Conservation (phyloP, 2,329 filamentous ascomycete genomes). For the Fusarium sp. region DNA sequence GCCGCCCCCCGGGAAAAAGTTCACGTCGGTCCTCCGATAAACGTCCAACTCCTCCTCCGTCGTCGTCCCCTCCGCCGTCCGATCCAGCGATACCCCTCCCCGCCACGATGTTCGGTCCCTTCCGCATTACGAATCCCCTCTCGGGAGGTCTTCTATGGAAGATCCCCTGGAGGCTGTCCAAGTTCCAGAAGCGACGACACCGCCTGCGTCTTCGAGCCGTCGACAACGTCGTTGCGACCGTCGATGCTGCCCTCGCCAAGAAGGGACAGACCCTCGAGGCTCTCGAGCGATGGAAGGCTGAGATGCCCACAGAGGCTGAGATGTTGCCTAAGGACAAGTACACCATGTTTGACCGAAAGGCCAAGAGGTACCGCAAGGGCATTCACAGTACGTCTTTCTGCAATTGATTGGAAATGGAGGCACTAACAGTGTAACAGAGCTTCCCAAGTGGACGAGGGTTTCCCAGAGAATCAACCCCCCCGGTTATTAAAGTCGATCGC, state of each 20-base stretch:
- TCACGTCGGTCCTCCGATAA: constrained; percentile 29
- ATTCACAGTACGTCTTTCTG: constrained; percentile 83
- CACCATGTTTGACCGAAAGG: constrained; percentile 96
- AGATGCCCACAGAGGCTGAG: constrained; percentile 96
- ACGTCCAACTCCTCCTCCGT: constrained; percentile 18
- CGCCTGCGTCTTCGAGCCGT: constrained; percentile 85
- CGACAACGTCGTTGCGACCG: constrained; percentile 84
- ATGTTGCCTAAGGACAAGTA: constrained; percentile 99
- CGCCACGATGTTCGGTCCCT: constrained; percentile 80
- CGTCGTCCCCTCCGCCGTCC: background rate
- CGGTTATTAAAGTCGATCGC: constrained; percentile 73
- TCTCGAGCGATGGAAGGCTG: constrained; percentile 89
- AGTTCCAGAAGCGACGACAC: constrained; percentile 89
- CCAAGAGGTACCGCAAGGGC: constrained; percentile 94
- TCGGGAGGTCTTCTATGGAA: constrained; percentile 92
- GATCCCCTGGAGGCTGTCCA: constrained; percentile 94
- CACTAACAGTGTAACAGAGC: constrained; percentile 61
- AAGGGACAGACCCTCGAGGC: constrained; percentile 78
- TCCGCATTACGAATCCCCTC: constrained; percentile 81
- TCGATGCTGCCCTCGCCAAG: constrained; percentile 81
- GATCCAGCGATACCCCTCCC: constrained; percentile 15
- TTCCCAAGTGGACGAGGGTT: constrained; percentile 94
- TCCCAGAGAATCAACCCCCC: constrained; percentile 94
- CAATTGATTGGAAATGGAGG: background rate
- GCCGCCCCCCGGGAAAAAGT: constrained; percentile 38